Percentiles rank a stretch among this genome's conserved stretches.
Evolutionary conservation across 192 early-diverging fungal genomes (phyloP).

Genomic region (Podila horticola): DNA sequence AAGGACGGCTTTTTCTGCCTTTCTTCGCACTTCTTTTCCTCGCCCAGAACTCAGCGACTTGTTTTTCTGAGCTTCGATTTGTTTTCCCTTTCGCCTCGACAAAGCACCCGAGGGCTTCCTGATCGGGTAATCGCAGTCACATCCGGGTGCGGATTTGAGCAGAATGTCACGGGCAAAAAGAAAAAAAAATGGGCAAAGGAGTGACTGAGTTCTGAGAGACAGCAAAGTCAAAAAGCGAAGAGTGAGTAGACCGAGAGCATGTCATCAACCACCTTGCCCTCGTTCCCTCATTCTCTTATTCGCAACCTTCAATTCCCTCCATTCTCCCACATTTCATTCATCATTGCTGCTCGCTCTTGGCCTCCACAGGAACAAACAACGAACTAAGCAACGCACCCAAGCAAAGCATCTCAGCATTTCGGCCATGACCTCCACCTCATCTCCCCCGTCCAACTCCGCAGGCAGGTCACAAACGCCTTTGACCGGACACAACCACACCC

Average conservation of each 20-base stretch:
- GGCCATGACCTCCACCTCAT: not conserved
- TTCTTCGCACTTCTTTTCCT: not conserved
- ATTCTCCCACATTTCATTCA: not conserved
- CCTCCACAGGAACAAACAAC: too few relatives aligned
- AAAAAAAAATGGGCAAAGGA: not conserved
- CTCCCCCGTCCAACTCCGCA: slow-evolving; percentile 40
- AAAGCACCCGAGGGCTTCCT: not conserved
- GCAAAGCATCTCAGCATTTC: too few relatives aligned
- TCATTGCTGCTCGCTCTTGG: not conserved
- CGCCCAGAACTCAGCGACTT: too few relatives aligned
- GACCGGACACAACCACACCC: slow-evolving; percentile 6
- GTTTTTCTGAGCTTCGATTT: not conserved
- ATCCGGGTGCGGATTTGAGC: not conserved
- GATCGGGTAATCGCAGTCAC: slow-evolving; percentile 2
- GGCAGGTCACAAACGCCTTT: slow-evolving; percentile 31
- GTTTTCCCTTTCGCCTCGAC: not conserved
- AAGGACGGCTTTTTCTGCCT: slow-evolving; percentile 5
- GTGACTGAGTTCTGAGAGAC: too few relatives aligned
- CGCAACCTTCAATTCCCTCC: not conserved
- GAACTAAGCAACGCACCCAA: too few relatives aligned
- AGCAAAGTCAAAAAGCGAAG: too few relatives aligned
- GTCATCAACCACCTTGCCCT: not conserved
- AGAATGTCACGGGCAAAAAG: not conserved
- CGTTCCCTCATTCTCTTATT: too few relatives aligned
- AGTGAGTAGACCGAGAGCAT: too few relatives aligned